These are phyloP conservation scores for Hypoxylon intermedium DNA, from an alignment of 495 filamentous ascomycete genomes.

Conservation along the genomic window DNA sequence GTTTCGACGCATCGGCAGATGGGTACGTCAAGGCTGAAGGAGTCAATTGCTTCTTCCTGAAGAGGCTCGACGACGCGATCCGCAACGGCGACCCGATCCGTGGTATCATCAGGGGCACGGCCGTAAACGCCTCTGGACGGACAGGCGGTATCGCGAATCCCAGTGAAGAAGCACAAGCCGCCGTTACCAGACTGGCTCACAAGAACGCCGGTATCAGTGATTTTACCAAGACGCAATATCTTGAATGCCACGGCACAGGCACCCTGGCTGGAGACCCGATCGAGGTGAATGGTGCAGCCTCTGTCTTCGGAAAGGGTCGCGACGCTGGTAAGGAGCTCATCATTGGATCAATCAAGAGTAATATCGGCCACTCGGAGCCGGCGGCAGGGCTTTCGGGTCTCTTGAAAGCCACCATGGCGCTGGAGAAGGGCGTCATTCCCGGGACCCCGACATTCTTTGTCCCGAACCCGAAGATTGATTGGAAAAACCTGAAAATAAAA, in stretches of 20 bases:
- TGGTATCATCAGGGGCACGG: slow-evolving; percentile 60
- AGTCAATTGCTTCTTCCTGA: slow-evolving; percentile 58
- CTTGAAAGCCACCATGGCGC: slow-evolving; percentile 54
- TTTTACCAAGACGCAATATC: slow-evolving; percentile 50
- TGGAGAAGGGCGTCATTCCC: slow-evolving; percentile 55
- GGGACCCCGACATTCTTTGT: slow-evolving; percentile 50
- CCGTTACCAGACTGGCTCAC: slow-evolving; percentile 60
- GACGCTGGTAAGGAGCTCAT: slow-evolving; percentile 26
- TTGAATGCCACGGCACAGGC: slow-evolving; percentile 52
- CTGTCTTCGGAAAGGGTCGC: not conserved
- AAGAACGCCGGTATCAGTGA: slow-evolving; percentile 54
- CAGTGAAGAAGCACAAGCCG: slow-evolving; percentile 48
- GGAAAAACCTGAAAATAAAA: slow-evolving; percentile 9
- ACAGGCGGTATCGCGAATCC: slow-evolving; percentile 58
- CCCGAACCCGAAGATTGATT: slow-evolving; percentile 43
- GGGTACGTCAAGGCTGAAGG: slow-evolving; percentile 70
- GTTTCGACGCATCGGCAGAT: slow-evolving; percentile 59
- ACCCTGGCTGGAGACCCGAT: slow-evolving; percentile 57
- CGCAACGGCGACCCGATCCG: slow-evolving; percentile 57
- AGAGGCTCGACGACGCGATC: slow-evolving; percentile 55
- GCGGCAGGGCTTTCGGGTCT: slow-evolving; percentile 51
- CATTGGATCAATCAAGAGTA: slow-evolving; percentile 51
- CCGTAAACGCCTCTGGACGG: slow-evolving; percentile 59
- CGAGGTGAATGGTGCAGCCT: slow-evolving; percentile 40
- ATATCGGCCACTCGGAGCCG: slow-evolving; percentile 57